Conservation (phyloP, 306 rosid species). For the Crotalaria pallida region DNA sequence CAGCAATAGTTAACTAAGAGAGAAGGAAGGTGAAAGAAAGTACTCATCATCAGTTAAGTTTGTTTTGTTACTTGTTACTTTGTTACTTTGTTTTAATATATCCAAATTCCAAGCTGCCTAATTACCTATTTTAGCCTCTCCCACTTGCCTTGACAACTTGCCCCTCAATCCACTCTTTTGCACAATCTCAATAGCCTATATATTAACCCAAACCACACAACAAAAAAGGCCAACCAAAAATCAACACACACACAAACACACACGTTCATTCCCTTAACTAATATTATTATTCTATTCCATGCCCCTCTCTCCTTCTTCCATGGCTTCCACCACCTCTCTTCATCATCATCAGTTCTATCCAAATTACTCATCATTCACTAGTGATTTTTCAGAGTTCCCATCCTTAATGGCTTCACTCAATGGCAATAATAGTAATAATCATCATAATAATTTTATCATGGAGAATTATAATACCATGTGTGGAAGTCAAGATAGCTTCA, state of each 20-base stretch:
- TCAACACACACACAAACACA: neutral
- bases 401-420: neutral
- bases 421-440: too few species aligned
- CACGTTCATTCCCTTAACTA: neutral
- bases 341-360: conserved; percentile 51
- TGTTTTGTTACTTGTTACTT: too few species aligned
- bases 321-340: conserved; percentile 57
- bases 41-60: neutral
- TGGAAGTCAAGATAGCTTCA: conserved; percentile 34
- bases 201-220: conserved; percentile 11
- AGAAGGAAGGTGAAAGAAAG: neutral
- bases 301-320: conserved; percentile 29
- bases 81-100: neutral
- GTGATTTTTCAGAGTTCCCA: conserved; percentile 21
- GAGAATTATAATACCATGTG: conserved; percentile 27
- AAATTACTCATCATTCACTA: conserved; percentile 35
- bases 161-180: conserved; percentile 18
- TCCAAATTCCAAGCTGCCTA: conserved; percentile 25
- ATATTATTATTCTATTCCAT: neutral
- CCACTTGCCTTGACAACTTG: conserved; percentile 47
- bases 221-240: conserved; percentile 8
- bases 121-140: conserved; percentile 25
- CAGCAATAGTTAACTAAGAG: neutral
- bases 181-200: conserved; percentile 23
- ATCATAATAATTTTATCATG: too few species aligned